Base-by-base conservation (phyloP, 345 rosid species). In the Hirschfeldia incana region DNA sequence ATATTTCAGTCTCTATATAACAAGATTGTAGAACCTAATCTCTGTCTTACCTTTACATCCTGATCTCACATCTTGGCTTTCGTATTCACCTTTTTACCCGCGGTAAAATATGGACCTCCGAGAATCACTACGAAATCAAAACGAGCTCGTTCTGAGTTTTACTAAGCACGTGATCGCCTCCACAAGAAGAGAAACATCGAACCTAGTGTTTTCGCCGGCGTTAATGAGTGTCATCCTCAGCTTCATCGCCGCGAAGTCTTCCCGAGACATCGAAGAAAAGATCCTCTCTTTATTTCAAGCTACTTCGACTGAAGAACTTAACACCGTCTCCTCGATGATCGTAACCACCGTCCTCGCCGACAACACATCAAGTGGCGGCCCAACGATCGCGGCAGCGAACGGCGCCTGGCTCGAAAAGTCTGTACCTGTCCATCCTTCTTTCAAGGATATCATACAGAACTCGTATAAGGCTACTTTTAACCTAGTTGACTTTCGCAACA, bases 201-300 rank as follows among this genome's bases (percentile, higher is more conserved):
- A 93, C 87, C 73, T 82, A 2, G 21, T 89, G 44, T 87, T 85
- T 84, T 91, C 92, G 53, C 94, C 97, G 44, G 86, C 86, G 67
- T 88, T 93, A 60, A 78, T 90, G 78, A 86, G 83, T 61, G 88
- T 87, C 32, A 78, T 86, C 46, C 89, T 93, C 65, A 82, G 94
- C 85, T 66, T 89, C 60, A 82, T 91, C 76, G 87, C 91, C 46
- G 82, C 92, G 46, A 91, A 85, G 17, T 16, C 8, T 58, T 46
- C 4, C 53, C 6, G 16, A 46, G 15, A 87, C 62, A 83, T 89
- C 10, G 83, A 59, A 4, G 85, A 87, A 5, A 85, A 89, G 78
- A 82, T 91, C 74, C 86, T 91, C 78, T 87, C 91, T 29, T 88
- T 88, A 85, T 91, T 93, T 78, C 80, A 76, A 28, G 81, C 92